Conservation (phyloP, 2,329 filamentous ascomycete genomes). For the Neonectria coccinea region DNA sequence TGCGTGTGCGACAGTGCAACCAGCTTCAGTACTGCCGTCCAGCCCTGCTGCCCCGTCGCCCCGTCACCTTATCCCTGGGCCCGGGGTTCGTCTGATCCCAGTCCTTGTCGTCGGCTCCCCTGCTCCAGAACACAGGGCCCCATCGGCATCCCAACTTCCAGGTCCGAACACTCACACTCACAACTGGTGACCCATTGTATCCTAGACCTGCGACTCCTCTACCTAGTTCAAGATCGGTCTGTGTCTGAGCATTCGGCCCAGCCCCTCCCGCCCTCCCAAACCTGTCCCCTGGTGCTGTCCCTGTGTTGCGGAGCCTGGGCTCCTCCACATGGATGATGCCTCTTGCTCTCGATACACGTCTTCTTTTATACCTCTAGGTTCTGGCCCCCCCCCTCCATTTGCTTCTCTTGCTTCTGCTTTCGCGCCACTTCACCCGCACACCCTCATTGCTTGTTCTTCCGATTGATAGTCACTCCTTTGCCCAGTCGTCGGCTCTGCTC, state of each 20-base stretch:
- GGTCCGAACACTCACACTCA: conserved; percentile 40
- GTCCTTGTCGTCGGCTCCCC: conserved; percentile 20
- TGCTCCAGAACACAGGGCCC: conserved; percentile 24
- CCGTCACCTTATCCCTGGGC: conserved; percentile 36
- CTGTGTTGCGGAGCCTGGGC: conserved; percentile 40
- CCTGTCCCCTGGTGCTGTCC: conserved; percentile 43
- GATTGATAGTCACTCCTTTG: conserved; percentile 47
- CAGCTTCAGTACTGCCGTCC: conserved; percentile 23
- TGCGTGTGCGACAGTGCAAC: conserved; percentile 16
- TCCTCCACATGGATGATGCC: conserved; percentile 47
- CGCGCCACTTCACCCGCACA: conserved; percentile 41
- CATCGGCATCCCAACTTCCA: conserved; percentile 42
- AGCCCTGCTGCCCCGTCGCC: conserved; percentile 24
- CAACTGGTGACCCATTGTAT: conserved; percentile 37
- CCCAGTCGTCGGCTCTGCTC: conserved; percentile 32
- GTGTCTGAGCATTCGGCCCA: conserved; percentile 43
- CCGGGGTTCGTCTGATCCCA: conserved; percentile 38
- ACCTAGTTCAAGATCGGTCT: conserved; percentile 47
- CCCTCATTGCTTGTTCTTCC: conserved; percentile 39
- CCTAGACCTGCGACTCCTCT: conserved; percentile 44
- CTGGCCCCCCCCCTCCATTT: conserved; percentile 43
- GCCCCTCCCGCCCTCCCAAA: conserved; percentile 45
- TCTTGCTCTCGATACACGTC: conserved; percentile 43
- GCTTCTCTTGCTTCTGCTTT: conserved; percentile 42
- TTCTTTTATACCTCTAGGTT: conserved; percentile 49